These are phyloP conservation scores for barley (Hordeum vulgare) DNA, from an alignment of 176 grass and related monocot genomes.

Conservation along the genomic window MorexV3_pseudomolecules_assembly NC_058523.1:9854623-9855122, in stretches of 20 bases:
- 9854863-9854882: not conserved
- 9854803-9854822: not conserved
- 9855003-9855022: slow-evolving; percentile 57
- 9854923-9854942: not conserved
- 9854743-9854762: not conserved
- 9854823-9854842: not conserved
- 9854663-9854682: not conserved
- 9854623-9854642: no score
- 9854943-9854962: not conserved
- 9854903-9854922: not conserved
- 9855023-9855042: slow-evolving; percentile 60
- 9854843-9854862: not conserved
- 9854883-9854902: no score
- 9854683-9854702: not conserved
- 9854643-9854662: not conserved
- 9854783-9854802: not conserved
- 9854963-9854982: not conserved
- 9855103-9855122: not conserved
- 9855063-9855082: slow-evolving; percentile 88
- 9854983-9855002: slow-evolving; percentile 15
- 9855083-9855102: slow-evolving; percentile 23
- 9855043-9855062: slow-evolving; percentile 88
- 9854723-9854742: not conserved
- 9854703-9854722: not conserved
- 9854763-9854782: not conserved